phyloP scores from a whole-genome alignment of 192 early-diverging fungal species.

The Chytriomyces sp. region DNA sequence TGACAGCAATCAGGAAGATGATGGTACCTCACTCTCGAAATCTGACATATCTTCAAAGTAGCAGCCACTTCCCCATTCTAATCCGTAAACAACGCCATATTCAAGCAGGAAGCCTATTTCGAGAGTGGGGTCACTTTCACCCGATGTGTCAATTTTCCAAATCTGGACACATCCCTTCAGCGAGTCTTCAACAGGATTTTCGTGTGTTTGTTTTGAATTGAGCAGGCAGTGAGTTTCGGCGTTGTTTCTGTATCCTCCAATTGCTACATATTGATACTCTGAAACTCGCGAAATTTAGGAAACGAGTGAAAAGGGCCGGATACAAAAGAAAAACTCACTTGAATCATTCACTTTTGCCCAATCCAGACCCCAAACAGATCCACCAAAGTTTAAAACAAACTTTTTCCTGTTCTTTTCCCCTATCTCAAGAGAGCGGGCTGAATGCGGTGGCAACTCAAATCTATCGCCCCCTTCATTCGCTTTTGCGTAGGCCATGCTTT shows the following conservation, averaged over 20 bases:
- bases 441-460: background rate
- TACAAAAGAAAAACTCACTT: background rate
- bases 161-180: conserved; percentile 51
- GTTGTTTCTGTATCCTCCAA: conserved; percentile 46
- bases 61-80: conserved; percentile 43
- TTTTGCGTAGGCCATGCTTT: background rate
- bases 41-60: conserved; percentile 29
- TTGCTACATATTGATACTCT: conserved; percentile 45
- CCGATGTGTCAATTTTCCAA: conserved; percentile 35
- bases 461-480: background rate
- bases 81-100: conserved; percentile 43
- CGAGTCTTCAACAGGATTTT: background rate
- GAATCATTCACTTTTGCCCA: conserved; percentile 37
- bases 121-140: conserved; percentile 27
- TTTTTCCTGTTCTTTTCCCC: conserved; percentile 21
- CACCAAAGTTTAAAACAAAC: conserved; percentile 45
- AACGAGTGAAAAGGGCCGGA: background rate
- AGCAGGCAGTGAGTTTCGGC: conserved; percentile 39
- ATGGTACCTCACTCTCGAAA: background rate
- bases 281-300: background rate
- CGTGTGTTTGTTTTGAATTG: conserved; percentile 31
- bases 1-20: background rate
- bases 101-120: conserved; percentile 42
- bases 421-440: background rate
- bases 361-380: conserved; percentile 53